Percentiles rank a stretch among this genome's conserved stretches.
Conservation (phyloP, 768 basidiomycete genomes). For the Tulasnella sp. region DNA sequence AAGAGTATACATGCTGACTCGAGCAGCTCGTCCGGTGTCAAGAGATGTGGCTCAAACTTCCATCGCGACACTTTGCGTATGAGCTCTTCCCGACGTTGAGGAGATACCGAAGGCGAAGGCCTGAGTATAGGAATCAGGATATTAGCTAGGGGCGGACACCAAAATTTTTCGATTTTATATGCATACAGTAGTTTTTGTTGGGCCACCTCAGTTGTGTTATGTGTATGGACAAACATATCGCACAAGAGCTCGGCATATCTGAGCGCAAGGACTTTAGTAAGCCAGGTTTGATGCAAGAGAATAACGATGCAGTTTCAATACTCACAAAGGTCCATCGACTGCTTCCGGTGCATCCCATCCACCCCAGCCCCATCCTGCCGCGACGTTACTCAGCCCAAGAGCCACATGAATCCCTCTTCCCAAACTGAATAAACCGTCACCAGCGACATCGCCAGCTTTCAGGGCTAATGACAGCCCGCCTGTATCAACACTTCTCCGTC, state of each 20-base stretch:
- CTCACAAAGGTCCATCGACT: conserved; percentile 20
- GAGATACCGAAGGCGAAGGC: conserved; percentile 17
- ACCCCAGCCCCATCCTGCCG: conserved; percentile 63
- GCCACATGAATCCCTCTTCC: not conserved
- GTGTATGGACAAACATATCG: conserved; percentile 76
- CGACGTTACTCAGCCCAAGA: not conserved
- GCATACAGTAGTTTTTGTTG: conserved; percentile 35
- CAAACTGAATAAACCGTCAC: conserved; percentile 21
- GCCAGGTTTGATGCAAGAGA: conserved; percentile 34
- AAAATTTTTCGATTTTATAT: conserved; percentile 22
- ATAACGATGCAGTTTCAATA: conserved; percentile 28
- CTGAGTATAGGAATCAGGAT: not conserved
- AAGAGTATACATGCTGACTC: conserved; percentile 79
- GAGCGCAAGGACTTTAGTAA: conserved; percentile 3
- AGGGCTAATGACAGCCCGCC: conserved; percentile 81
- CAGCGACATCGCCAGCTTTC: conserved; percentile 20
- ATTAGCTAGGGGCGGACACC: not conserved
- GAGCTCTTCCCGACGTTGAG: conserved; percentile 41
- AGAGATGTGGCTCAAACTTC: conserved; percentile 82
- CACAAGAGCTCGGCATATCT: conserved; percentile 73
- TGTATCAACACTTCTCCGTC: conserved; percentile 71
- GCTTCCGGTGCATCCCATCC: conserved; percentile 42
- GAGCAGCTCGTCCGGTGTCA: conserved; percentile 72
- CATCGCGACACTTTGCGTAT: conserved; percentile 64
- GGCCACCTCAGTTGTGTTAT: conserved; percentile 54